These are phyloP conservation scores for Pythium inflatum DNA, from an alignment of 352 stramenopile genomes.

Conservation along the genomic window DNA sequence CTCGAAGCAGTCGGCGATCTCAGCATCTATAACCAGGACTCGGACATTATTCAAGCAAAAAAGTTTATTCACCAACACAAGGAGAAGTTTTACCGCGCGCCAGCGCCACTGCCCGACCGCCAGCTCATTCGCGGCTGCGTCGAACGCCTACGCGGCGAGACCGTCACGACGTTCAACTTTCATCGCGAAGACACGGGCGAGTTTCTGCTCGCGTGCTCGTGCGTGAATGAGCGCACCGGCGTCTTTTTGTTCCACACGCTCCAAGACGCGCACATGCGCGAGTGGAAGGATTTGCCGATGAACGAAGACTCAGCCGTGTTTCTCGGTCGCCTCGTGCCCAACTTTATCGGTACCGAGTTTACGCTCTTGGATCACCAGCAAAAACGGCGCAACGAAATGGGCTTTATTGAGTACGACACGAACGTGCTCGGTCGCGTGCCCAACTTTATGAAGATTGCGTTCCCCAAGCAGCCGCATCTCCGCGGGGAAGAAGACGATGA, in stretches of 20 bases:
- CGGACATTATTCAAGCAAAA: conserved; percentile 67
- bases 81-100: conserved; percentile 60
- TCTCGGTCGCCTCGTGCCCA: conserved; percentile 74
- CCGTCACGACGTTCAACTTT: conserved; percentile 87
- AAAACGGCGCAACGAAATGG: conserved; percentile 66
- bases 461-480: conserved; percentile 38
- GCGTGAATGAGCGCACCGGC: conserved; percentile 66
- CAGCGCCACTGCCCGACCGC: conserved; percentile 20
- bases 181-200: conserved; percentile 81
- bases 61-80: conserved; percentile 84
- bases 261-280: conserved; percentile 71
- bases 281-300: conserved; percentile 73
- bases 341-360: conserved; percentile 87
- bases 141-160: conserved; percentile 66
- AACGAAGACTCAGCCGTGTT: conserved; percentile 82
- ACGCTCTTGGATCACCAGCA: conserved; percentile 82
- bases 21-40: conserved; percentile 64
- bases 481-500: conserved; percentile 2
- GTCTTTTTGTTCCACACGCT: conserved; percentile 86
- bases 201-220: conserved; percentile 76
- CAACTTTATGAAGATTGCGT: conserved; percentile 73
- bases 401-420: conserved; percentile 73
- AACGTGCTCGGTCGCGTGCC: conserved; percentile 82
- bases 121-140: conserved; percentile 71
- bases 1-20: conserved; percentile 67